Evolutionary conservation across 192 early-diverging fungal species (phyloP), one percentile per base, ranked within the genome.

Genomic region (Coemansia reversa): DNA sequence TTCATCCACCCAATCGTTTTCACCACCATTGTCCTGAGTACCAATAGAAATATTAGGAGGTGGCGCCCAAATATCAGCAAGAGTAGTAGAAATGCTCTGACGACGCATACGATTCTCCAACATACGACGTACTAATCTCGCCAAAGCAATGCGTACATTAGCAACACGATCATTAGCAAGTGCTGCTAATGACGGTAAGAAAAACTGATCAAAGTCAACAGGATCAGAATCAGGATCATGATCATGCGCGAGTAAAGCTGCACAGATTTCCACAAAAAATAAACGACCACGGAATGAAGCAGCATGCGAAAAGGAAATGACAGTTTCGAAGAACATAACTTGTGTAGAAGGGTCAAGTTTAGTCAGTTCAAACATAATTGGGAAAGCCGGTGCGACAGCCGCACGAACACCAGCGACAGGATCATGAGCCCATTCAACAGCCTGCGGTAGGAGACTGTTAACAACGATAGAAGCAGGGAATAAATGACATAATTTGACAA

Each of bases 141-240:
- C 88, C 24, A 89, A 66, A 14, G 83, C 86, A 69, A 92, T 92
- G 14, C 89, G 84, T 25, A 92, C 88, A 58, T 92, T 91, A 4
- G 84, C 84, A 18, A 92, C 86, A 18, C 75, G 63, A 67, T 92
- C 91, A 8, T 67, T 45, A 0, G 85, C 84, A 32, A 92, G 66
- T 8, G 72, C 74, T 4, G 83, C 84, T 39, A 92, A 53, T 23
- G 84, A 67, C 1, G 86, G 83, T 59, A 92, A 62, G 48, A 92
- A 91, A 59, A 89, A 86, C 54, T 84, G 83, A 48, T 89, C 88
- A 68, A 92, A 91, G 22, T 81, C 79, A 8, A 81, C 72, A 0
- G 79, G 79, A 27, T 81, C 79, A 9, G 86, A 84, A 1, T 67
- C 69, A 8, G 84, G 75, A 49, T 87, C 72, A 33, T 87, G 84